phyloP scores from a whole-genome alignment of 768 basidiomycete species.

The Trametes elegans region DNA sequence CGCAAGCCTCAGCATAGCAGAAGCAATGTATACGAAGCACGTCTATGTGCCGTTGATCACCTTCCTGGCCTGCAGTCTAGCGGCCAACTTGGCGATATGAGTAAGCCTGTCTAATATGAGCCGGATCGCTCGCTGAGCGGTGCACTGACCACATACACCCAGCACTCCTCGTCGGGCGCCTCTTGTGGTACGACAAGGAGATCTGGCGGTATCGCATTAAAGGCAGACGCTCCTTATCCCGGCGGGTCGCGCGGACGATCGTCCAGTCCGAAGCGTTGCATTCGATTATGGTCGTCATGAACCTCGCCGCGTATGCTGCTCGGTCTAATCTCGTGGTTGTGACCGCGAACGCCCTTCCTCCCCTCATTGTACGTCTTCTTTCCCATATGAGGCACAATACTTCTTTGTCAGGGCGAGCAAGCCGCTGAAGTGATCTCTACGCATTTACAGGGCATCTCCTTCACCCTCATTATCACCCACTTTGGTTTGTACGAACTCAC shows the following conservation, averaged over 20 bases:
- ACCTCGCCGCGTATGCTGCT: background rate
- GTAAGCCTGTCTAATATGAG: too few relatives aligned
- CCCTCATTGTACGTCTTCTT: background rate
- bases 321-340: background rate
- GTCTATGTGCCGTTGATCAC: too few relatives aligned
- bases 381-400: too few relatives aligned
- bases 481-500: background rate
- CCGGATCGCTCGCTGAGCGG: too few relatives aligned
- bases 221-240: background rate
- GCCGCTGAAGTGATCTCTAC: background rate
- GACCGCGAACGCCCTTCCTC: background rate
- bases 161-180: background rate
- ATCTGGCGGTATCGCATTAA: background rate
- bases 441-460: background rate
- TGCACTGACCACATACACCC: background rate
- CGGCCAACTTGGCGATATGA: too few relatives aligned
- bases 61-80: too few relatives aligned
- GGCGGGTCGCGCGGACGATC: slow-evolving; percentile 2
- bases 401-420: background rate
- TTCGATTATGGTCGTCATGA: background rate
- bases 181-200: background rate
- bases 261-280: background rate
- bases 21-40: too few relatives aligned
- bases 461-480: background rate
- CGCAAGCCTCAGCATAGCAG: too few relatives aligned